phyloP scores from a whole-genome alignment of 805 yeast genomes.

The Saturnispora saitoi region DNA sequence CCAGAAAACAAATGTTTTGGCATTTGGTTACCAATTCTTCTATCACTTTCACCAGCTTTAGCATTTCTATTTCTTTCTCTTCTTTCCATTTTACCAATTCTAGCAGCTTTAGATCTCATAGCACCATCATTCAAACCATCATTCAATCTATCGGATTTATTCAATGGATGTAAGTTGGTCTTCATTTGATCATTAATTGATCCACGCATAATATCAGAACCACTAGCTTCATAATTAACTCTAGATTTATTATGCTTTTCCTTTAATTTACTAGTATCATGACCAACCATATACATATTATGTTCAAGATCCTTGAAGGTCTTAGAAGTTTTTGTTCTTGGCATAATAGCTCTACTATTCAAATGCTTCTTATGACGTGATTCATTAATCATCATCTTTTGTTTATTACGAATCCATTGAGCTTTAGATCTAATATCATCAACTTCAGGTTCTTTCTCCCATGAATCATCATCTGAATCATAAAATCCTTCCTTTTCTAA shows the following conservation, averaged over 20 bases:
- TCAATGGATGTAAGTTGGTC: constrained; percentile 30
- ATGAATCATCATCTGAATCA: constrained; percentile 70
- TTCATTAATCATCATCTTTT: constrained; percentile 85
- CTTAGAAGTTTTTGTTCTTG: constrained; percentile 79
- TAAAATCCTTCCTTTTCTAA: constrained; percentile 93
- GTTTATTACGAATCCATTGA: constrained; percentile 89
- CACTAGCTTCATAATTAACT: constrained; percentile 36
- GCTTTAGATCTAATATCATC: constrained; percentile 80
- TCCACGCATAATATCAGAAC: constrained; percentile 68
- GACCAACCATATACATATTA: constrained; percentile 85
- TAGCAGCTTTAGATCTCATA: constrained; percentile 73
- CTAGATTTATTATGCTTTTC: constrained; percentile 26
- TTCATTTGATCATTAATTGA: constrained; percentile 11
- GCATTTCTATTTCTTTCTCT: constrained; percentile 90
- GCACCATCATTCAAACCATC: constrained; percentile 84
- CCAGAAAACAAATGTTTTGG: constrained; percentile 96
- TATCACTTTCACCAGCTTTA: constrained; percentile 92
- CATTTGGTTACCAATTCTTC: constrained; percentile 74
- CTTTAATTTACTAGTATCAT: constrained; percentile 64
- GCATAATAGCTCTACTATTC: constrained; percentile 81
- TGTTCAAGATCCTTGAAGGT: constrained; percentile 72
- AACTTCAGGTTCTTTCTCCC: constrained; percentile 49
- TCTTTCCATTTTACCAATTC: constrained; percentile 82
- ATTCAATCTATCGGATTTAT: constrained; percentile 71
- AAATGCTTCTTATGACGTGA: constrained; percentile 80